Evolutionary conservation across 2,329 filamentous ascomycete genomes (phyloP), one percentile per base, ranked within the genome.

Genomic region (Cordyceps cicadae): DNA sequence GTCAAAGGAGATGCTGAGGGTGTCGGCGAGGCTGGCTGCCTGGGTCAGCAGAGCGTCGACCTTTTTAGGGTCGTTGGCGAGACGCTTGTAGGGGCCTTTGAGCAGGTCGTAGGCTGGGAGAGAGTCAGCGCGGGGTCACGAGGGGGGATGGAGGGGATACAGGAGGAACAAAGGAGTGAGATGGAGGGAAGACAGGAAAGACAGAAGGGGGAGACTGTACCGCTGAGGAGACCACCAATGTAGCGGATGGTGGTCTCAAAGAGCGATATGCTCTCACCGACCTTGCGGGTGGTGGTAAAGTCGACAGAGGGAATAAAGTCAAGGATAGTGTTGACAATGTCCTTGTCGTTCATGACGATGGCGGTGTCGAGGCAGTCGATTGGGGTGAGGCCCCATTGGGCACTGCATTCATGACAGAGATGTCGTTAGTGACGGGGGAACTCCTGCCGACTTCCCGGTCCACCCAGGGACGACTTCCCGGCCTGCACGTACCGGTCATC

Each of bases 201-300:
- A 1, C 14, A n/a, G 39, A 14, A 26, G 6, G 5, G 1, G 26
- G n/a, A 1, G 7, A 45, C 37, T 45, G 15, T 65, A 82, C 87
- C 89, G 2, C 91, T 89, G 9, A 96, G 70, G 67, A 96, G 79
- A 17, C 91, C 92, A 11, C 84, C 92, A 1, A 96, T 76, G 68
- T 96, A 96, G 32, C 92, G 86, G 68, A 96, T 96, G 0, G 90
- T 96, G 0, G 90, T 95, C 74, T 96, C 92, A 68, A 96, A 96
- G 8, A 96, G 74, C 43, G 88, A 93, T 54, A 96, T 85, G 11
- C 78, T 73, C 1, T 78, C 72, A 2, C 77, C 68, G 3, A 55
- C 58, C 54, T 64, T 61, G 4, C 64, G 62, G 1, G 87, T 89
- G 12, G 78, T 76, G 48, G 81, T 81, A 69, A 90, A 96, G 72